Percentiles rank a stretch among this genome's conserved stretches.
Conservation (phyloP, 164 flowering plant genomes). For the Vitis cinerea region DNA sequence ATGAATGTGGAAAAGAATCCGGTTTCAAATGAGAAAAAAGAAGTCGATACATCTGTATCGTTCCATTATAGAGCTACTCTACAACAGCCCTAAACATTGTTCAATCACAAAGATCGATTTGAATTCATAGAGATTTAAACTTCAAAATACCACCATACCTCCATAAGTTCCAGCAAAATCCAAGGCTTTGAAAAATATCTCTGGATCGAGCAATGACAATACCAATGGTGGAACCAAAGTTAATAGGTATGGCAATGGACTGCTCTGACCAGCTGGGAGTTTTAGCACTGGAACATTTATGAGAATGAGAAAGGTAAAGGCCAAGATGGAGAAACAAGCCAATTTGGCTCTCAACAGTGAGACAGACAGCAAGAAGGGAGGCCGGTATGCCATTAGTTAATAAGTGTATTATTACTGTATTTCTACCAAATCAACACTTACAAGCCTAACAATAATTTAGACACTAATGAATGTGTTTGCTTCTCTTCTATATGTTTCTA, state of each 20-base stretch:
- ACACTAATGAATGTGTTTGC: background rate
- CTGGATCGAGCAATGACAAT: constrained; percentile 81
- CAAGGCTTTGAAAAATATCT: constrained; percentile 90
- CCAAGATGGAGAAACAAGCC: background rate
- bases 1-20: background rate
- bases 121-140: background rate
- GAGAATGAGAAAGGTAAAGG: too few species aligned
- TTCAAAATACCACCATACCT: constrained; percentile 42
- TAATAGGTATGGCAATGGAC: constrained; percentile 67
- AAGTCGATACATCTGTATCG: background rate
- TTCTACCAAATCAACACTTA: background rate
- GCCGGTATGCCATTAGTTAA: background rate
- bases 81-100: background rate
- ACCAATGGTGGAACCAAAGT: constrained; percentile 79
- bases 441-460: background rate
- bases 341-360: background rate
- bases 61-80: background rate
- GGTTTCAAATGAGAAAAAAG: background rate
- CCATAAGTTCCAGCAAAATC: constrained; percentile 99
- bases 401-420: background rate
- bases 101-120: background rate
- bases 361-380: background rate
- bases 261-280: constrained; percentile 71
- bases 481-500: background rate
- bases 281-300: constrained; percentile 65